These are phyloP conservation scores for Paragyromitra xinjiangensis DNA, from an alignment of 495 filamentous ascomycete genomes.

Conservation along the genomic window DNA sequence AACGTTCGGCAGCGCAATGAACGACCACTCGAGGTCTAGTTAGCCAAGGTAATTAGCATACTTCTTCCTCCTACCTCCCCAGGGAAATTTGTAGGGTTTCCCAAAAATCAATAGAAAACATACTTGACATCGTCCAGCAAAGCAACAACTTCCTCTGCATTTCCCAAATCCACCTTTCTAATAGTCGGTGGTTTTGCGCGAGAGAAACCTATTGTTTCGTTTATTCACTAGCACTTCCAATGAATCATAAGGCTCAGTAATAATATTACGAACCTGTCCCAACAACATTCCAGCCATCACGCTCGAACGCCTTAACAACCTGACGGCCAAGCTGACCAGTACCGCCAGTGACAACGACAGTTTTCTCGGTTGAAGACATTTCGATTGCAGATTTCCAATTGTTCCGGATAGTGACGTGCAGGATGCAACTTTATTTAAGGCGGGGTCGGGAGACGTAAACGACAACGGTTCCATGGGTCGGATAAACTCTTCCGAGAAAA, in stretches of 20 bases:
- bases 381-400: background rate
- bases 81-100: background rate
- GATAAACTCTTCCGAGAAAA: slow-evolving; percentile 24
- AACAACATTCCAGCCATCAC: slow-evolving; percentile 74
- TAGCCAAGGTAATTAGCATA: background rate
- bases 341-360: slow-evolving; percentile 83
- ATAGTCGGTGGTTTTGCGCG: slow-evolving; percentile 76
- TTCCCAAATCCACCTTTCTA: slow-evolving; percentile 78
- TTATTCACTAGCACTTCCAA: slow-evolving; percentile 16
- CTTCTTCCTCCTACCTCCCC: background rate
- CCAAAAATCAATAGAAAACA: slow-evolving; percentile 16
- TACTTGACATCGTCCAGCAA: slow-evolving; percentile 73
- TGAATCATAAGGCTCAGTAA: slow-evolving; percentile 47
- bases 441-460: slow-evolving; percentile 5
- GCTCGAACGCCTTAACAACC: slow-evolving; percentile 72
- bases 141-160: slow-evolving; percentile 68
- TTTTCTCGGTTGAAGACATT: slow-evolving; percentile 64
- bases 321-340: slow-evolving; percentile 85
- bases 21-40: slow-evolving; percentile 80
- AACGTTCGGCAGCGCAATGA: slow-evolving; percentile 93
- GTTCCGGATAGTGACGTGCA: background rate
- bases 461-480: slow-evolving; percentile 7
- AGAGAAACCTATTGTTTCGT: slow-evolving; percentile 59
- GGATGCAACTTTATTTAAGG: slow-evolving; percentile 1
- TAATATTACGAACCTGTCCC: slow-evolving; percentile 70